phyloP scores from a whole-genome alignment of 2,329 filamentous ascomycete genomes.

The Nemania sp. region DNA sequence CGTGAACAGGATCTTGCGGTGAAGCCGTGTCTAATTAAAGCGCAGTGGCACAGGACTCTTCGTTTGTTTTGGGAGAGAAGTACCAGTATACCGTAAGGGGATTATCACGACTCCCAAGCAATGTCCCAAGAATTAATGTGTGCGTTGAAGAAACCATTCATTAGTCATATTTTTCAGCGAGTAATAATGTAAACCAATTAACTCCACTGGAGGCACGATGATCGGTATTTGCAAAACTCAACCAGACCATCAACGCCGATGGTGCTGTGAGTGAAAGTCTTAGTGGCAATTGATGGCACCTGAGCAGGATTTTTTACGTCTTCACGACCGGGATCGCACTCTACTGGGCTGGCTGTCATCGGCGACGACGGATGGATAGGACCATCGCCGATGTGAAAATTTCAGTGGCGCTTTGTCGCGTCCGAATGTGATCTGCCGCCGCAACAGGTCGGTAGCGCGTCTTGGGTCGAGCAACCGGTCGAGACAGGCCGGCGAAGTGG shows the following conservation, averaged over 20 bases:
- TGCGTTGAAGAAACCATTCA: background rate
- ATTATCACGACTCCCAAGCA: too few species aligned
- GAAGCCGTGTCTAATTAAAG: conserved; percentile 28
- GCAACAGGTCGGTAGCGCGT: conserved; percentile 9
- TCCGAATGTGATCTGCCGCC: conserved; percentile 11
- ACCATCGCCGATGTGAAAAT: conserved; percentile 4
- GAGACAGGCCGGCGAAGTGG: conserved; percentile 8
- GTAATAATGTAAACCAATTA: background rate
- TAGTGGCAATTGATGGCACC: conserved; percentile 3
- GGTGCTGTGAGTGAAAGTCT: conserved; percentile 4
- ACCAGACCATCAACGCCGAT: conserved; percentile 4
- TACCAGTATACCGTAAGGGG: too few species aligned
- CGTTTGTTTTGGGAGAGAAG: too few species aligned
- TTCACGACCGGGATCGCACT: background rate
- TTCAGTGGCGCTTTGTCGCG: conserved; percentile 19
- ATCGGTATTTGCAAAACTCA: conserved; percentile 14
- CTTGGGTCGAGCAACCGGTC: background rate
- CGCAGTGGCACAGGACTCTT: conserved; percentile 13
- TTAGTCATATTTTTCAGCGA: background rate
- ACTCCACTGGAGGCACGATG: too few species aligned
- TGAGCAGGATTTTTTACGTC: conserved; percentile 16
- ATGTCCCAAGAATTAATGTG: background rate
- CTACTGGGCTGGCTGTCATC: background rate
- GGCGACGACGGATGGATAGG: conserved; percentile 2
- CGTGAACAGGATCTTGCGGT: conserved; percentile 23